phyloP scores from a whole-genome alignment of 1,284 basidiomycete species.

The Papiliotrema flavescens region DNA sequence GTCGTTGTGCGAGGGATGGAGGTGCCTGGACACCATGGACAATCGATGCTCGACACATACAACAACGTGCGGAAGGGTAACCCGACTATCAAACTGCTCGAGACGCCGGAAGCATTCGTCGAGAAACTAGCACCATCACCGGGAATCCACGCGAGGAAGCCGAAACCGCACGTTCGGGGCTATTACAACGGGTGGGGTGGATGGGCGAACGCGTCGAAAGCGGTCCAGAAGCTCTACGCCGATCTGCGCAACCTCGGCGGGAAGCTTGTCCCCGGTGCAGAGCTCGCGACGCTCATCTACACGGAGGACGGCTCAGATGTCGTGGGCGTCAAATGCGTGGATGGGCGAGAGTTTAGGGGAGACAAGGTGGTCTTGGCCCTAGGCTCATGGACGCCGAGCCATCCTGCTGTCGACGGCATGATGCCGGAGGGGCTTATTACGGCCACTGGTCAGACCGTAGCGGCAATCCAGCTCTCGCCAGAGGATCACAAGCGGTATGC shows the following conservation, averaged over 20 bases:
- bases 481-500: conserved; percentile 62
- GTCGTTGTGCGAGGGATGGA: conserved; percentile 11
- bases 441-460: conserved; percentile 60
- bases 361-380: conserved; percentile 24
- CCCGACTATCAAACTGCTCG: conserved; percentile 8
- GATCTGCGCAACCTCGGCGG: conserved; percentile 59
- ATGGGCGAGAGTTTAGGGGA: conserved; percentile 20
- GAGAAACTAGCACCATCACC: conserved; percentile 5
- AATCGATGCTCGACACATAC: not conserved
- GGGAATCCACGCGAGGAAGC: not conserved
- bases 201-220: conserved; percentile 72
- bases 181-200: conserved; percentile 73
- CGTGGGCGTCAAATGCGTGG: conserved; percentile 11
- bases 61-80: conserved; percentile 9
- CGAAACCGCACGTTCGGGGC: conserved; percentile 38
- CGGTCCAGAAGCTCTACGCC: conserved; percentile 57
- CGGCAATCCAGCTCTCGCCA: conserved; percentile 63
- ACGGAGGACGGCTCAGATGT: conserved; percentile 12
- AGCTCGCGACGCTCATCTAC: conserved; percentile 53
- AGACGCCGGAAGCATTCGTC: conserved; percentile 7
- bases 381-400: conserved; percentile 26
- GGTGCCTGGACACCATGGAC: not conserved
- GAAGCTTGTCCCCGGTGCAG: conserved; percentile 56
- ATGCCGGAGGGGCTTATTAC: conserved; percentile 17
- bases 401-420: conserved; percentile 16